Conservation (phyloP, 306 rosid species). For the Prosopis cineraria region DNA sequence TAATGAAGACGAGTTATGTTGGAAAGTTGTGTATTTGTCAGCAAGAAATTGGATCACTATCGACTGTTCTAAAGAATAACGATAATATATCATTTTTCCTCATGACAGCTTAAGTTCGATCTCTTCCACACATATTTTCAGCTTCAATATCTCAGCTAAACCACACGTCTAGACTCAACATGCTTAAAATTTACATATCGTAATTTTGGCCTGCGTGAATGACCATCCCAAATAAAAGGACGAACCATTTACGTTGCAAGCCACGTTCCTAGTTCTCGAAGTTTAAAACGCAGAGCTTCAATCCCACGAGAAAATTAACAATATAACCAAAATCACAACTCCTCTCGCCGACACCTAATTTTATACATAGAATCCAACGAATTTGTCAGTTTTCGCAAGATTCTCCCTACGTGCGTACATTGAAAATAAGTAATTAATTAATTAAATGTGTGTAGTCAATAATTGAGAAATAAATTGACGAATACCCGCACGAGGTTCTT, state of each 20-base stretch:
- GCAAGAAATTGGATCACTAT: too few species aligned
- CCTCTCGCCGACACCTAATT: neutral
- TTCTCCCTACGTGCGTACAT: slow-evolving; percentile 11
- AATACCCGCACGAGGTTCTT: slow-evolving; percentile 24
- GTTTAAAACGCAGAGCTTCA: neutral
- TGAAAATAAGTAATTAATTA: neutral
- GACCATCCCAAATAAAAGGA: neutral
- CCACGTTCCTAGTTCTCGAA: neutral
- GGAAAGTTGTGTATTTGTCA: too few species aligned
- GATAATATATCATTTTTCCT: too few species aligned
- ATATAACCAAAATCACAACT: neutral
- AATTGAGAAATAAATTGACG: neutral
- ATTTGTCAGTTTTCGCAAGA: neutral
- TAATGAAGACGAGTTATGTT: too few species aligned
- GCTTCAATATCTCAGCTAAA: neutral
- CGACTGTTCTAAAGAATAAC: too few species aligned
- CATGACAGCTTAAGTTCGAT: too few species aligned
- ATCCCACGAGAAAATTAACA: neutral
- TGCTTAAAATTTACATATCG: too few species aligned
- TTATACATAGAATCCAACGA: neutral
- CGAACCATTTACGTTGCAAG: neutral
- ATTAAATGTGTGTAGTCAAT: neutral
- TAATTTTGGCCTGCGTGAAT: neutral
- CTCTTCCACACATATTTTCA: neutral
- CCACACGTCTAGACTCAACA: neutral